These are phyloP conservation scores for Hysterium pulicare DNA, from an alignment of 2,329 filamentous ascomycete species.

Conservation along the genomic window DNA sequence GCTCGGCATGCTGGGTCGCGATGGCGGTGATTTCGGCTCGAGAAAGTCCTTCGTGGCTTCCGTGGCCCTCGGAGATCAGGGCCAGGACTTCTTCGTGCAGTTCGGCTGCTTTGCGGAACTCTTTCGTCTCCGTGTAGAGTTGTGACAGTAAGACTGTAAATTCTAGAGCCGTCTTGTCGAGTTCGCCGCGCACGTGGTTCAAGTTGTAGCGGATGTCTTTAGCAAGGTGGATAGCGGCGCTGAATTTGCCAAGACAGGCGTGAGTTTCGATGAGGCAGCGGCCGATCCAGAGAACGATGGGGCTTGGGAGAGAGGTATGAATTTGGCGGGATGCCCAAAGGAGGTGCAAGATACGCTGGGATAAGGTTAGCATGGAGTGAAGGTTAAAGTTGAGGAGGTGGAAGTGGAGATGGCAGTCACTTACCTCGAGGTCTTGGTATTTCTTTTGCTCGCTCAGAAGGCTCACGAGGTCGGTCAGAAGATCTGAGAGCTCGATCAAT, in stretches of 20 bases:
- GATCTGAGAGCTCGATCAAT: constrained; percentile 35
- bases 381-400: not conserved
- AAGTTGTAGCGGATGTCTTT: constrained; percentile 23
- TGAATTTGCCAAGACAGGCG: constrained; percentile 14
- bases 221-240: constrained; percentile 19
- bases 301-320: constrained; percentile 19
- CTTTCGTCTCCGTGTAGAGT: constrained; percentile 17
- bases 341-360: constrained; percentile 26
- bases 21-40: constrained; percentile 9
- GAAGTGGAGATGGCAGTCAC: too few species aligned
- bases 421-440: constrained; percentile 36
- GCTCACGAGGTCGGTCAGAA: constrained; percentile 41
- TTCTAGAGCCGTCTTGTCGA: constrained; percentile 16
- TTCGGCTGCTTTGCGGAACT: constrained; percentile 18
- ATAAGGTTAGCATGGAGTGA: constrained; percentile 6
- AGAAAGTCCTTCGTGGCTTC: constrained; percentile 8
- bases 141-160: constrained; percentile 19
- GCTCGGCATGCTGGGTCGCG: constrained; percentile 14
- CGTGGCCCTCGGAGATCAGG: constrained; percentile 15
- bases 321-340: constrained; percentile 29
- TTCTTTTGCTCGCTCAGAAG: constrained; percentile 43
- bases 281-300: constrained; percentile 19
- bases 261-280: constrained; percentile 21
- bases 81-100: constrained; percentile 21
- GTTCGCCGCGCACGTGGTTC: constrained; percentile 16